Percentiles rank a stretch among this genome's conserved stretches.
Evolutionary conservation across 2,329 filamentous ascomycete genomes (phyloP).

Genomic region (Cyclaneusma minus): DNA sequence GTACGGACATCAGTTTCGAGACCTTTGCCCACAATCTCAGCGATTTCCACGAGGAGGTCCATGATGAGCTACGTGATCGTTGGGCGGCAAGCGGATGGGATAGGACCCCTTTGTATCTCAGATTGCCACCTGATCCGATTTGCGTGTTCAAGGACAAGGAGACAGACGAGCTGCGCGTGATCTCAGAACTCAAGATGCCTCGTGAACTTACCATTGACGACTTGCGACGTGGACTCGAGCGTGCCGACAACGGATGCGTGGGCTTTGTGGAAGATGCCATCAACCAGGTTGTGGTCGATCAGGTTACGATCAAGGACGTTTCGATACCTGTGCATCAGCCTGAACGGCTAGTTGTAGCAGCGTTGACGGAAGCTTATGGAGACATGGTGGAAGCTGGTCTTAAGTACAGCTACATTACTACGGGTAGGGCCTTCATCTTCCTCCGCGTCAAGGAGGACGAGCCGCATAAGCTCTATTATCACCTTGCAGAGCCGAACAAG

Average conservation of each 20-base stretch:
- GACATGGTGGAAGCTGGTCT: constrained; percentile 31
- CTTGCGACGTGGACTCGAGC: constrained; percentile 25
- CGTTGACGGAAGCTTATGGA: constrained; percentile 30
- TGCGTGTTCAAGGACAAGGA: constrained; percentile 10
- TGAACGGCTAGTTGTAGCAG: constrained; percentile 23
- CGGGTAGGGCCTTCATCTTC: constrained; percentile 13
- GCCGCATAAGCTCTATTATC: constrained; percentile 3
- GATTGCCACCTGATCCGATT: constrained; percentile 11
- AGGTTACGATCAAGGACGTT: constrained; percentile 10
- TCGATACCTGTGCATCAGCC: constrained; percentile 12
- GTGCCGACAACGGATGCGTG: constrained; percentile 12
- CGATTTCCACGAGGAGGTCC: constrained; percentile 12
- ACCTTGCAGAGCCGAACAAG: constrained; percentile 1
- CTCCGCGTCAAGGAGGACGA: constrained; percentile 10
- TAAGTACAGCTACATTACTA: constrained; percentile 13
- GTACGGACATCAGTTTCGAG: constrained; percentile 10
- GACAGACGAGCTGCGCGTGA: constrained; percentile 8
- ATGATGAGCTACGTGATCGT: constrained; percentile 10
- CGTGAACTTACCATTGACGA: constrained; percentile 27
- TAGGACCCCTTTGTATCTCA: too few species aligned
- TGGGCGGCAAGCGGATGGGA: too few species aligned
- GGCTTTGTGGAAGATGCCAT: constrained; percentile 25
- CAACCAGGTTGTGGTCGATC: constrained; percentile 19
- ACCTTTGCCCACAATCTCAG: constrained; percentile 11
- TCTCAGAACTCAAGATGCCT: constrained; percentile 30